A percentile compares a stretch with the other conserved stretches of the same genome.
Conservation (phyloP, 129 eudicot species). For the Pulicaria dysenterica region DNA sequence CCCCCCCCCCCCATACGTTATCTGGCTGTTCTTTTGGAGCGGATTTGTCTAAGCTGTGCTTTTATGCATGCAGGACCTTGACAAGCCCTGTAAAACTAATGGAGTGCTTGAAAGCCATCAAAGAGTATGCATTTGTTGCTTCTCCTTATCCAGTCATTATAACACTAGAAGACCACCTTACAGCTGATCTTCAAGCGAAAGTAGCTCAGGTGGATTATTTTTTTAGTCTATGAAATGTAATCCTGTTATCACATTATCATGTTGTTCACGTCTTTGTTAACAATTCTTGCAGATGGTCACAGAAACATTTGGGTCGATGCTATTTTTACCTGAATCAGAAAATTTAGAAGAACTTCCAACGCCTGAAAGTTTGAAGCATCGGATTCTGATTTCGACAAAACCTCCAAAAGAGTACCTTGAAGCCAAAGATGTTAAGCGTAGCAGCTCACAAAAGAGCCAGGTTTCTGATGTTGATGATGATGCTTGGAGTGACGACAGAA, state of each 20-base stretch:
- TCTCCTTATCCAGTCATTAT: constrained; percentile 56
- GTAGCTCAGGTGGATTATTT: constrained; percentile 45
- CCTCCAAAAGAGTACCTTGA: constrained; percentile 56
- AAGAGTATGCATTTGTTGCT: constrained; percentile 45
- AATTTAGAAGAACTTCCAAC: constrained; percentile 36
- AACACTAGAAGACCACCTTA: constrained; percentile 58
- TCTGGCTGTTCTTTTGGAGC: not conserved
- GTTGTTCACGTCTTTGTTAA: constrained; percentile 14
- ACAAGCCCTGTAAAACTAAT: constrained; percentile 49
- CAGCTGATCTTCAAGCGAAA: constrained; percentile 52
- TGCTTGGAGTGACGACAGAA: constrained; percentile 40
- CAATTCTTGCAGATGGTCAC: constrained; percentile 40
- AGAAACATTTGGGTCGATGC: constrained; percentile 39
- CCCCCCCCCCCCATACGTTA: not conserved
- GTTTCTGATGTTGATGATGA: constrained; percentile 41
- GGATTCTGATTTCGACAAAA: constrained; percentile 50
- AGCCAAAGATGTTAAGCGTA: constrained; percentile 16
- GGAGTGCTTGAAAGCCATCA: constrained; percentile 48
- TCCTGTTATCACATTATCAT: not conserved
- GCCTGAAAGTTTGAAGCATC: constrained; percentile 45
- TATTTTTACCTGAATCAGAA: constrained; percentile 39
- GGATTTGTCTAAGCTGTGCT: constrained; percentile 1
- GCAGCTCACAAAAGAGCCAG: constrained; percentile 28
- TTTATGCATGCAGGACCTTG: constrained; percentile 38
- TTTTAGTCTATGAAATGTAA: not conserved